Evolutionary conservation across 1,284 basidiomycete genomes (phyloP), one percentile per base, ranked within the genome.

Genomic region (Vanrija sp.): DNA sequence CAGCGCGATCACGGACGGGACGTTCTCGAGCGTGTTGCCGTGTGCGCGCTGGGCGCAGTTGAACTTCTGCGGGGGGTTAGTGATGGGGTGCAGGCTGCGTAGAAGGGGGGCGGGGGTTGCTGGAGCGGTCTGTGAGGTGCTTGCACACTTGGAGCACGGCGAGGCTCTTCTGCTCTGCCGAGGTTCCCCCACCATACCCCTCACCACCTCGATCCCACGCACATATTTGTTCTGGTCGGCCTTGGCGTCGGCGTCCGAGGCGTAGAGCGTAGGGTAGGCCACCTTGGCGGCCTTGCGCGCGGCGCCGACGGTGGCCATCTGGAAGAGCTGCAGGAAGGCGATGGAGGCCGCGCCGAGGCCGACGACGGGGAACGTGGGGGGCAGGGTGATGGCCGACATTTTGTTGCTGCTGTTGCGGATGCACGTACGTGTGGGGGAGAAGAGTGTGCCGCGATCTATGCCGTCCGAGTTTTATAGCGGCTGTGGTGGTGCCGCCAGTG

Each of bases 41-140:
- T 72, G 66, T 38, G 67, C 67, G 45, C 73, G 60, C 59, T 75
- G 73, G 18, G 58, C 55, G 48, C 73, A 75, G 65, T 75, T 72
- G 60, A 64, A 73, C 39, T 50, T 49, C 62, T 66, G 56, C n/a
- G 16, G 38, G 5, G n/a, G 38, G 43, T 43, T 38, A 49, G 28
- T n/a, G 43, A 19, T n/a, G 28, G 5, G 19, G 25, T n/a, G 8
- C n/a, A n/a, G 69, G 4, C 58, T 52, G 46, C n/a, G n/a, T n/a
- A n/a, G 57, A 51, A 21, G 65, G 8, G 26, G 40, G 10, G 56
- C 52, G 18, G 71, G 40, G 43, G 67, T 43, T 55, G n/a, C 21
- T 23, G 21, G 21, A 23, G 21, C 21, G 2, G 21, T 23, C 21
- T 23, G 21, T 23, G 21, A 23, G 21, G 21, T 23, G 2, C 21